Evolutionary conservation across 371 early-diverging fungal genomes (phyloP), one percentile per base, ranked within the genome.

Genomic region (Aphelidium insulamus): DNA sequence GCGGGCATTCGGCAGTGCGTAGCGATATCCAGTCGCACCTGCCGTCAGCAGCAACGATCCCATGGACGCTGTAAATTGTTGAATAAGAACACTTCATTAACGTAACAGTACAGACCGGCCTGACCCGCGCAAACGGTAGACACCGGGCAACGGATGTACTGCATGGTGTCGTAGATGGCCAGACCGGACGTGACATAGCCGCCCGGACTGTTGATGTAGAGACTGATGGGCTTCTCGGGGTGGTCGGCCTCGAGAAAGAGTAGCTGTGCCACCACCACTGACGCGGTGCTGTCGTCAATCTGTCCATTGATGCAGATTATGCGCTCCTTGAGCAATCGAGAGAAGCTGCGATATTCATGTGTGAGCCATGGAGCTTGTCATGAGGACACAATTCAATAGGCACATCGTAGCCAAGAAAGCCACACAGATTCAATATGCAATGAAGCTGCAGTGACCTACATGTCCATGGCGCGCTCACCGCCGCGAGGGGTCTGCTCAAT

Each of bases 181-280:
- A 90, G 68, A 9, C 95, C 91, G 7, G 86, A 74, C 4, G 92
- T 90, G 14, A 94, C 92, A 47, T 71, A 71, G 22, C 95, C 92
- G 22, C 97, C 92, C 0, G 97, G 97, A 22, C 76, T 76, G 50
- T 94, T 94, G 55, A 95, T 88, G 52, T 95, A 95, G 27, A 95
- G 48, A 32, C 67, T 72, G 37, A 95, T 84, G 9, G 77, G 83
- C 46, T 85, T 86, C 30, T 79, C 80, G 17, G 83, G 76, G 40
- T 82, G 78, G 54, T 91, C 91, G 5, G 90, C 76, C 39, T 95
- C 97, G 23, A 92, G 62, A 48, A 90, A 92, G 35, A 95, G 53
- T 7, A 95, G 55, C 54, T 91, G 92, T 0, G 97, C 97, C 1
- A 90, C 80, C 23, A 92, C 61, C 2, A 83, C 61, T 0, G 88